Evolutionary conservation across 225 moss, liverwort and hornwort species (phyloP).

Genomic region (Marchantia paleacea): DNA sequence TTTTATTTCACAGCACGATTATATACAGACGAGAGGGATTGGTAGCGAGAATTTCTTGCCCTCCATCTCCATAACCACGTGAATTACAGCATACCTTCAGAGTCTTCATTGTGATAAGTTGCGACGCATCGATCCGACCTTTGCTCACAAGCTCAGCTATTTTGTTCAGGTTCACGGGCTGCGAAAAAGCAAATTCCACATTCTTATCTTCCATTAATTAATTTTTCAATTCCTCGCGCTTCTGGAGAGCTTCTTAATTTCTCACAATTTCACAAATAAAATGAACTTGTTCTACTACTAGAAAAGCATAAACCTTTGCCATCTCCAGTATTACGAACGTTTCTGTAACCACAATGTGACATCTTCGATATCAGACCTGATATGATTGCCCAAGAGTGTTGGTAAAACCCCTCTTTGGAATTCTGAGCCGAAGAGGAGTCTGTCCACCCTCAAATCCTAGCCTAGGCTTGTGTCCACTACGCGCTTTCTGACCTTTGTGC

Average conservation of each 20-base stretch:
- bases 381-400: conserved; percentile 73
- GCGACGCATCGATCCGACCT: conserved; percentile 84
- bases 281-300: too few species aligned
- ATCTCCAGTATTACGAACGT: neutral
- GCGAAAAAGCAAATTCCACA: conserved; percentile 19
- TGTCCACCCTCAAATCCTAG: conserved; percentile 98
- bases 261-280: too few species aligned
- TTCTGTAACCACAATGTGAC: neutral
- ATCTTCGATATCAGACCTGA: conserved; percentile 43
- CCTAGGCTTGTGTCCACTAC: conserved; percentile 79
- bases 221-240: neutral
- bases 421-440: conserved; percentile 86
- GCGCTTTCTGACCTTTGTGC: conserved; percentile 98
- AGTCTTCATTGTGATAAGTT: conserved; percentile 97
- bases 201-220: neutral
- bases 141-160: conserved; percentile 73
- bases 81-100: conserved; percentile 54
- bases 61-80: neutral
- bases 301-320: neutral
- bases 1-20: too few species aligned
- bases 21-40: too few species aligned
- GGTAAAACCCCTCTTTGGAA: conserved; percentile 90
- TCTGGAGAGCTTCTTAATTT: too few species aligned
- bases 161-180: conserved; percentile 87
- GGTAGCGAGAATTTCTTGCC: too few species aligned